Conservation (phyloP, 2,329 filamentous ascomycete genomes). For the Botrytis porri region DNA sequence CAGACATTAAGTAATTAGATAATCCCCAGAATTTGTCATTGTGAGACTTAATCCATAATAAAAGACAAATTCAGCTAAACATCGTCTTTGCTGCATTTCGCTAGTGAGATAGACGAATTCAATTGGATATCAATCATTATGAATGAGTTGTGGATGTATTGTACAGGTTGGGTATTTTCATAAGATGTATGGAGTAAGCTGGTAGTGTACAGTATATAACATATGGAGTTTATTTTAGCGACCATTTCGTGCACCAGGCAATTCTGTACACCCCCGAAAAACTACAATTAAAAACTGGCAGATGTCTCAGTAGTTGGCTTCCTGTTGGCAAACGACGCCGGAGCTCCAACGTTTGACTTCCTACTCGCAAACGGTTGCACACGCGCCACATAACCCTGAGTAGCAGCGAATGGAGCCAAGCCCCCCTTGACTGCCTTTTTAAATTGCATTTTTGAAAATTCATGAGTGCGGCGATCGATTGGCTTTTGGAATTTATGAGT, state of each 20-base stretch:
- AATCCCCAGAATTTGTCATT: neutral
- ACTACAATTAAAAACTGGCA: neutral
- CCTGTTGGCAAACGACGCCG: constrained; percentile 10
- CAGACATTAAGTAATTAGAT: neutral
- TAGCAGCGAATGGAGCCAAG: neutral
- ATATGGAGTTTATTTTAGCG: neutral
- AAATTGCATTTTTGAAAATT: constrained; percentile 11
- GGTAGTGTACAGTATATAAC: neutral
- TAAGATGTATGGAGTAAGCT: neutral
- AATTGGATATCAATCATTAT: neutral
- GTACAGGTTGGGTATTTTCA: neutral
- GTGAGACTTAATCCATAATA: neutral
- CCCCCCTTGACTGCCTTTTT: neutral
- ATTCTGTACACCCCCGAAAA: neutral
- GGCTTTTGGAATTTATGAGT: constrained; percentile 12
- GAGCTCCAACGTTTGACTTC: neutral
- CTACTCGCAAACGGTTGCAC: constrained; percentile 5
- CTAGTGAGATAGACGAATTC: neutral
- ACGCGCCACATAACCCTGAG: constrained; percentile 1
- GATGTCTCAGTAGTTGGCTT: neutral
- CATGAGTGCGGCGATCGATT: constrained; percentile 28
- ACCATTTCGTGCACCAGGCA: neutral
- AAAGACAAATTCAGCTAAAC: neutral
- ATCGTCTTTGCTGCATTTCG: neutral
- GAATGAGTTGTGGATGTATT: neutral